phyloP scores from a whole-genome alignment of 257 asterid species.

The Leptodermis oblonga region DNA sequence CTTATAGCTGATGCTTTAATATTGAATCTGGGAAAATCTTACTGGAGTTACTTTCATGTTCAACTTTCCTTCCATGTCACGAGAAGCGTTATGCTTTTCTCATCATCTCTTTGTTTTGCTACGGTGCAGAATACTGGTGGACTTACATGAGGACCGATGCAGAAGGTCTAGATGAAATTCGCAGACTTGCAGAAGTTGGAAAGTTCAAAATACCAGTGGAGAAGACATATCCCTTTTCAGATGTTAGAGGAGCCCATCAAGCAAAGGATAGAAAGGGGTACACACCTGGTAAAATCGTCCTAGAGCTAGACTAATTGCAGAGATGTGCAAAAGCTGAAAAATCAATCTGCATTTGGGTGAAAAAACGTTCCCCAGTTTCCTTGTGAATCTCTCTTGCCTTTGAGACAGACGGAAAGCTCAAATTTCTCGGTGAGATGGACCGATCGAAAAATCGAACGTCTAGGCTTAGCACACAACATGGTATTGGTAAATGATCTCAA shows the following conservation, averaged over 20 bases:
- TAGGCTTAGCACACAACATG: not conserved
- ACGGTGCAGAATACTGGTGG: constrained; percentile 78
- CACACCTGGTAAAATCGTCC: constrained; percentile 78
- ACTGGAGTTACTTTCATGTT: not conserved
- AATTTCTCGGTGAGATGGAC: not conserved
- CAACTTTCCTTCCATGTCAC: not conserved
- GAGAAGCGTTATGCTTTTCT: not conserved
- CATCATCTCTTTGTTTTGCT: constrained; percentile 10
- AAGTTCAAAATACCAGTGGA: constrained; percentile 82
- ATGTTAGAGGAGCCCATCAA: constrained; percentile 78
- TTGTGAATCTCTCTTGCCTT: not conserved
- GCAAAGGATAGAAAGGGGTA: constrained; percentile 63
- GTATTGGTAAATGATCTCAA: not conserved
- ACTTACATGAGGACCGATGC: constrained; percentile 90
- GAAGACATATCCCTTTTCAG: constrained; percentile 58
- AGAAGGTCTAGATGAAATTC: constrained; percentile 80
- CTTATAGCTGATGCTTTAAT: not conserved
- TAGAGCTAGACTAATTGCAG: constrained; percentile 48
- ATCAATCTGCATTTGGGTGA: not conserved
- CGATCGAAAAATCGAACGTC: not conserved
- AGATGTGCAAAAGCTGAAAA: not conserved
- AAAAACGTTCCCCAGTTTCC: constrained; percentile 1
- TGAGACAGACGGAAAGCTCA: not conserved
- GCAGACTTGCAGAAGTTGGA: constrained; percentile 58
- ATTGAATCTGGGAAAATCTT: not conserved